phyloP scores from a whole-genome alignment of 2,329 filamentous ascomycete genomes.

The Huntiella omanensis region DNA sequence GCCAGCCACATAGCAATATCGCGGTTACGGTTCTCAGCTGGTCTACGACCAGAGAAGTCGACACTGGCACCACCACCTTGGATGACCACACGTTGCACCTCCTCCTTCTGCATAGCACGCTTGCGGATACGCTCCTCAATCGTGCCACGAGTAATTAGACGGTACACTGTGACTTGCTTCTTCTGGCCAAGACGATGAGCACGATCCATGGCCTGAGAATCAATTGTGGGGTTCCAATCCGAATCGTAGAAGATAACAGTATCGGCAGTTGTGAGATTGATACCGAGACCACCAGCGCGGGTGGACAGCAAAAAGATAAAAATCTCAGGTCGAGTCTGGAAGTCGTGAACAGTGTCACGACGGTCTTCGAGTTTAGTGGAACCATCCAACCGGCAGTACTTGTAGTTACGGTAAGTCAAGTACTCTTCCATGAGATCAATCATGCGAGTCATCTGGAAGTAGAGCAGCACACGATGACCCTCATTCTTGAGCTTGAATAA shows the following conservation, averaged over 20 bases:
- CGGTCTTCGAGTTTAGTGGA: slow-evolving; percentile 95
- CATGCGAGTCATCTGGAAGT: slow-evolving; percentile 99
- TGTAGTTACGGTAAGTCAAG: slow-evolving; percentile 95
- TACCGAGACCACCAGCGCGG: slow-evolving; percentile 89
- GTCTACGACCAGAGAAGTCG: slow-evolving; percentile 84
- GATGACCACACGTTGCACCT: slow-evolving; percentile 94
- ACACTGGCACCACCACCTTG: slow-evolving; percentile 78
- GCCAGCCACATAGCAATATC: slow-evolving; percentile 98
- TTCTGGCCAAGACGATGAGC: slow-evolving; percentile 96
- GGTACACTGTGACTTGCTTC: slow-evolving; percentile 88
- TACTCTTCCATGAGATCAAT: slow-evolving; percentile 99
- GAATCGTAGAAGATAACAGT: slow-evolving; percentile 99
- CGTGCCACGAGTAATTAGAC: slow-evolving; percentile 86
- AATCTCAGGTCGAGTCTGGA: slow-evolving; percentile 85
- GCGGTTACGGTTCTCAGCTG: slow-evolving; percentile 81
- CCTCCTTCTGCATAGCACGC: slow-evolving; percentile 91
- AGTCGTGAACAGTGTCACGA: slow-evolving; percentile 88
- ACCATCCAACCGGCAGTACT: slow-evolving; percentile 89
- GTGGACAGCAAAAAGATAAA: slow-evolving; percentile 96
- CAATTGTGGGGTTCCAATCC: slow-evolving; percentile 98
- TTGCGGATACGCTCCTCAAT: slow-evolving; percentile 98
- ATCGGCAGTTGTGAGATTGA: slow-evolving; percentile 90
- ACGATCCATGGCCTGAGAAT: slow-evolving; percentile 97
- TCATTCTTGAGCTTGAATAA: slow-evolving; percentile 80
- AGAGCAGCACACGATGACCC: slow-evolving; percentile 81